Evolutionary conservation across 208 protist genomes (phyloP).

Genomic region (Wallacemonas sp.): DNA sequence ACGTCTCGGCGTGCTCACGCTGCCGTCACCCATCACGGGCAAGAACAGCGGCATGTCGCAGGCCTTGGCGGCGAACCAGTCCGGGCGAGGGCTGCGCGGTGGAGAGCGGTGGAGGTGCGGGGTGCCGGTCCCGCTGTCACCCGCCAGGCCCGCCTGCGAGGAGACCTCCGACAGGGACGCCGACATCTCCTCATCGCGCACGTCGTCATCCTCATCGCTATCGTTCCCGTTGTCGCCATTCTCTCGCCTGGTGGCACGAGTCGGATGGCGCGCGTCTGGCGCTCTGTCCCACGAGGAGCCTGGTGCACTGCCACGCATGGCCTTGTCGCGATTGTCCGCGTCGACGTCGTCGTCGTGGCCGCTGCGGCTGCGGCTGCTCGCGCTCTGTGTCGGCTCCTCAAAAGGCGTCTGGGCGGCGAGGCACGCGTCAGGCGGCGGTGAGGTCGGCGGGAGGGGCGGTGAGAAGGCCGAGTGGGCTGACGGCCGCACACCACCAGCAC

Average conservation of each 20-base stretch:
- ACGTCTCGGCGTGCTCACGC: not conserved
- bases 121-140: not conserved
- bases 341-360: too few relatives aligned
- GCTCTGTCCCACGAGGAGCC: too few relatives aligned
- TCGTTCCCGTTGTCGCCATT: not conserved
- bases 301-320: too few relatives aligned
- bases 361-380: not conserved
- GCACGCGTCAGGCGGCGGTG: too few relatives aligned
- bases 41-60: not conserved
- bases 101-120: not conserved
- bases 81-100: slow-evolving; percentile 2
- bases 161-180: slow-evolving; percentile 1
- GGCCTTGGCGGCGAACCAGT: slow-evolving; percentile 10
- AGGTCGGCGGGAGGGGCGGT: not conserved
- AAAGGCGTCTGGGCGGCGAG: too few relatives aligned
- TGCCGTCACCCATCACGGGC: not conserved
- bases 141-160: not conserved
- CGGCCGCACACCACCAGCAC: not conserved
- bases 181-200: not conserved
- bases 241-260: too few relatives aligned
- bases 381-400: not conserved
- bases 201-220: not conserved
- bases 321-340: too few relatives aligned
- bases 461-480: slow-evolving; percentile 1
- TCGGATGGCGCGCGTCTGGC: too few relatives aligned